Evolutionary conservation across 805 yeast species (phyloP).

Genomic region (Yarrowia sp.): DNA sequence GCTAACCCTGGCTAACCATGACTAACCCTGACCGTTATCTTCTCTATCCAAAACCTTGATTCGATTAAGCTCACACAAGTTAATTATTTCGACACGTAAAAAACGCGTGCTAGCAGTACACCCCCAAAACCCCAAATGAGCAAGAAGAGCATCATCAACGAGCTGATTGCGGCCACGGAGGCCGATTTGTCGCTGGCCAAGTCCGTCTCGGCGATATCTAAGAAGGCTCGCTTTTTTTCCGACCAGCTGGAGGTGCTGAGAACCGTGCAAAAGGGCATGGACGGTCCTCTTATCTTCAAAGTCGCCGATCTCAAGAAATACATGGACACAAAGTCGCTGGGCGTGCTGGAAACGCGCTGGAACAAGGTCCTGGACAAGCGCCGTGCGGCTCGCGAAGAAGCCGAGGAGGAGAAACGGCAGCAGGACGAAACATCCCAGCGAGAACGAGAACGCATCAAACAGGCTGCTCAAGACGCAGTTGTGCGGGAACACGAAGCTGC

Average conservation of each 20-base stretch:
- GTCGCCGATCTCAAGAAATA: constrained; percentile 11
- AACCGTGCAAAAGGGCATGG: constrained; percentile 11
- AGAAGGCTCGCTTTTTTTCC: background rate
- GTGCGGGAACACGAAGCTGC: background rate
- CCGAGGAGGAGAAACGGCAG: constrained; percentile 2
- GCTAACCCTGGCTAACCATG: too few relatives aligned
- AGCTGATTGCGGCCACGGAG: constrained; percentile 11
- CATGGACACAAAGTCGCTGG: constrained; percentile 6
- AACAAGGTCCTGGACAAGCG: constrained; percentile 2
- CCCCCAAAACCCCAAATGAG: background rate
- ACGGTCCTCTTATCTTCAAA: constrained; percentile 20
- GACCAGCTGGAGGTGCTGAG: constrained; percentile 20
- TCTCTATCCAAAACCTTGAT: too few relatives aligned
- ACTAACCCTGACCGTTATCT: too few relatives aligned
- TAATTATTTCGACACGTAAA: too few relatives aligned
- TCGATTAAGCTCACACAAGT: too few relatives aligned
- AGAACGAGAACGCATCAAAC: background rate
- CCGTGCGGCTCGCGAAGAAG: background rate
- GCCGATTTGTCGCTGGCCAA: constrained; percentile 4
- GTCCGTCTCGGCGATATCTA: background rate
- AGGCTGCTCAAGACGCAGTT: background rate
- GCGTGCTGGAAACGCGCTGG: constrained; percentile 24
- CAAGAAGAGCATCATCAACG: constrained; percentile 6
- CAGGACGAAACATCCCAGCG: background rate
- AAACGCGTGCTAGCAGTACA: too few relatives aligned